Evolutionary conservation across 768 basidiomycete genomes (phyloP).

Genomic region (Strobilomyces dryophilus): DNA sequence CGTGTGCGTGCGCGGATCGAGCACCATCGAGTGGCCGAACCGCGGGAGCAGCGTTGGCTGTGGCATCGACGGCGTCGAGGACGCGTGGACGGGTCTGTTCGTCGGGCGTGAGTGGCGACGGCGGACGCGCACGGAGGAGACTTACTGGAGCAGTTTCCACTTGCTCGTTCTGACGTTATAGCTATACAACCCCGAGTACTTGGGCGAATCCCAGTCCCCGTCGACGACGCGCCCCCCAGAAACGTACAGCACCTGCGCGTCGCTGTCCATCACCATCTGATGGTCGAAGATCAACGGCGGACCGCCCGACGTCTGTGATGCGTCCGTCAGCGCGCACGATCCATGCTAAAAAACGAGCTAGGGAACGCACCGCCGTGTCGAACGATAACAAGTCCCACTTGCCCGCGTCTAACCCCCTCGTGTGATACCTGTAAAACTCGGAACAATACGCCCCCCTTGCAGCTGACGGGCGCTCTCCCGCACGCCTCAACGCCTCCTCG

Average conservation of each 20-base stretch:
- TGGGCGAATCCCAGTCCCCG: conserved; percentile 53
- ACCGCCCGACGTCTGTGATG: conserved; percentile 52
- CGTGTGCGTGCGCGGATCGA: conserved; percentile 38
- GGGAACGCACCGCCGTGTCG: too few species aligned
- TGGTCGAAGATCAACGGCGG: conserved; percentile 77
- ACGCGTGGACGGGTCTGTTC: conserved; percentile 21
- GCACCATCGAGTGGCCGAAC: conserved; percentile 79
- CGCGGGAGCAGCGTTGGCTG: conserved; percentile 52
- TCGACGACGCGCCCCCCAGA: conserved; percentile 74
- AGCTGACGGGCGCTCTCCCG: conserved; percentile 17
- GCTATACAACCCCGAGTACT: conserved; percentile 70
- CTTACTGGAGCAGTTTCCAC: conserved; percentile 66
- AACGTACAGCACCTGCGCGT: conserved; percentile 67
- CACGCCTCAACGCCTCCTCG: conserved; percentile 18
- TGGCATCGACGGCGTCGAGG: conserved; percentile 13
- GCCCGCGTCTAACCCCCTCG: conserved; percentile 40
- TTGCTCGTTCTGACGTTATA: conserved; percentile 36
- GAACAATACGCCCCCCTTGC: conserved; percentile 41
- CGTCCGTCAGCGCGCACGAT: too few species aligned
- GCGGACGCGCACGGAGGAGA: not conserved
- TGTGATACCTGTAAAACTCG: conserved; percentile 70
- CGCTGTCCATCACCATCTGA: conserved; percentile 74
- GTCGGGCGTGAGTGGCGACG: not conserved
- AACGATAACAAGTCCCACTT: conserved; percentile 51
- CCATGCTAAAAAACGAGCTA: too few species aligned